Evolutionary conservation across 164 flowering plant genomes (phyloP).

Genomic region (Cinnamomum chago): DNA sequence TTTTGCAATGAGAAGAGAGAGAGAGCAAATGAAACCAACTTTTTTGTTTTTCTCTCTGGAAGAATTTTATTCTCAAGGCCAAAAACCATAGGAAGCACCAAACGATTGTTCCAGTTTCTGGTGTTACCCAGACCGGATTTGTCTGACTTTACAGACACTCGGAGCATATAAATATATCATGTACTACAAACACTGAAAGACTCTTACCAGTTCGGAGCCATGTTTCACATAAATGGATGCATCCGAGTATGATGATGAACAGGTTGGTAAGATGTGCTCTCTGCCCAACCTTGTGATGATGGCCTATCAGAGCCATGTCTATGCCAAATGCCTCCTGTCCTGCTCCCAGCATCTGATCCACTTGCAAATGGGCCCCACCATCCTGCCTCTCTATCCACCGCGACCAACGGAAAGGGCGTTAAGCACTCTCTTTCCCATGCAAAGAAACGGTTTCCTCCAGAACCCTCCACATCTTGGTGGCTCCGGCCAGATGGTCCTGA

Average conservation of each 20-base stretch:
- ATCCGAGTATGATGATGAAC: slow-evolving; percentile 16
- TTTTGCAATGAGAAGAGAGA: too few species aligned
- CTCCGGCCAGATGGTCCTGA: slow-evolving; percentile 54
- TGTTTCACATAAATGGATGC: slow-evolving; percentile 33
- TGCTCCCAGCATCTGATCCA: slow-evolving; percentile 38
- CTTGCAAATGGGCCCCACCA: slow-evolving; percentile 51
- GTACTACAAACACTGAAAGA: slow-evolving; percentile 12
- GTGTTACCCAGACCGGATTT: slow-evolving; percentile 28
- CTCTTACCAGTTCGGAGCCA: slow-evolving; percentile 13
- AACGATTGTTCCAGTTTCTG: slow-evolving; percentile 24
- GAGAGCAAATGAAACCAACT: too few species aligned
- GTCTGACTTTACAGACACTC: slow-evolving; percentile 26
- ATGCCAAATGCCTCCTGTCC: slow-evolving; percentile 45
- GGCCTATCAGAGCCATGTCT: slow-evolving; percentile 75
- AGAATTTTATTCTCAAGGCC: slow-evolving; percentile 1
- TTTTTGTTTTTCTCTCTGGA: not conserved
- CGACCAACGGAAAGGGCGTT: slow-evolving; percentile 49
- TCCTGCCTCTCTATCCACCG: slow-evolving; percentile 57
- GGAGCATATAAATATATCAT: slow-evolving; percentile 16
- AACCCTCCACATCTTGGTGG: slow-evolving; percentile 61
- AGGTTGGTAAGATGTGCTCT: slow-evolving; percentile 24
- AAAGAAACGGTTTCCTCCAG: slow-evolving; percentile 41
- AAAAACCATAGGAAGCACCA: slow-evolving; percentile 19
- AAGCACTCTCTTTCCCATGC: slow-evolving; percentile 79
- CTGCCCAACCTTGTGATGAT: slow-evolving; percentile 61